Conservation (phyloP, 176 grass and related monocot genomes). For the Oryza coarctata region DNA sequence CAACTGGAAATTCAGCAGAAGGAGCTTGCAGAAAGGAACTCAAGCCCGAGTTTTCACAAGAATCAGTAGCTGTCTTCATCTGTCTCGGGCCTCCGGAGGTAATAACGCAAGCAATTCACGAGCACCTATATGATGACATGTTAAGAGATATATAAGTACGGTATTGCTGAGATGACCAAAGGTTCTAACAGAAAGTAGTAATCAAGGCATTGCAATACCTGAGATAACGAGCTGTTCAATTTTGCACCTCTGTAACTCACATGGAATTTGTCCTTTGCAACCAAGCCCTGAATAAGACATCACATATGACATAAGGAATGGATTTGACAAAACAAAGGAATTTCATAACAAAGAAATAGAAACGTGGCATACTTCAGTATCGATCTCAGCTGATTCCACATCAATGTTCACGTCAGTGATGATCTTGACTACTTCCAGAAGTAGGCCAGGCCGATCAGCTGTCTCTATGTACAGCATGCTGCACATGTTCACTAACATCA, state of each 20-base stretch:
- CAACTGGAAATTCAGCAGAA: constrained; percentile 27
- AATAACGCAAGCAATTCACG: constrained; percentile 77
- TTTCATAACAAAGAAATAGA: neutral
- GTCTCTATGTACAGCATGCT: constrained; percentile 97
- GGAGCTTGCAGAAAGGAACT: constrained; percentile 15
- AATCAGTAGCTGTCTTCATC: constrained; percentile 94
- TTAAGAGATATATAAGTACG: constrained; percentile 18
- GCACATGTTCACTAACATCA: constrained; percentile 21
- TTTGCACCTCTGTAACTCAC: constrained; percentile 97
- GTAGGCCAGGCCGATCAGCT: constrained; percentile 86
- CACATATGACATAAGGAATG: constrained; percentile 8
- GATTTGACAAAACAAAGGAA: neutral
- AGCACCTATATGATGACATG: constrained; percentile 50
- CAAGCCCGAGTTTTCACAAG: constrained; percentile 11
- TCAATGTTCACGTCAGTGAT: constrained; percentile 75
- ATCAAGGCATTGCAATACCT: constrained; percentile 43
- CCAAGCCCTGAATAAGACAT: constrained; percentile 60
- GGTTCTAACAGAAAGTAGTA: constrained; percentile 4
- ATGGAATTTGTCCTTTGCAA: constrained; percentile 98
- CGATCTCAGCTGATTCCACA: constrained; percentile 95
- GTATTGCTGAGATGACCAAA: constrained; percentile 12
- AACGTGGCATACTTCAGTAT: constrained; percentile 72
- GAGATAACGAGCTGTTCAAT: constrained; percentile 75
- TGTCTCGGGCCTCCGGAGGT: constrained; percentile 88
- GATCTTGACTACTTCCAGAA: constrained; percentile 80